Base-by-base conservation (phyloP, 192 early-diverging fungal genomes). In the Coemansia nantahalensis region DNA sequence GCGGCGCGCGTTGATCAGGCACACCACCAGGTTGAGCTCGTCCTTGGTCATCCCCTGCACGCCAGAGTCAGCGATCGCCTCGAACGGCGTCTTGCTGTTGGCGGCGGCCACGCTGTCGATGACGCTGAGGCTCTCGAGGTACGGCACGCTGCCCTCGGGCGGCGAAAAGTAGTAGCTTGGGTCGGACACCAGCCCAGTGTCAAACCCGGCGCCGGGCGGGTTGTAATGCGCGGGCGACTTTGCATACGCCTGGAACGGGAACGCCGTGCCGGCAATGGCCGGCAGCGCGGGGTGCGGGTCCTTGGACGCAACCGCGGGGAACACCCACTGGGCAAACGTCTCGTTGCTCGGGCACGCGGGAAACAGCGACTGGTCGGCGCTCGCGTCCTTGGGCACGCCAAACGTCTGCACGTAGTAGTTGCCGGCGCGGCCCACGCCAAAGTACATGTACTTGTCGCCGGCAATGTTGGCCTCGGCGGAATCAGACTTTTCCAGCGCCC, bases 361-460 rank as follows among this genome's bases (percentile, higher is more conserved):
- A 31, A 53, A 55, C 23, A 67, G 19, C 17, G 50, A 42, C 11
- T 23, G 21, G 40, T 59, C 52, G 12, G 43, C 23, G 4, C 30
- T 23, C 22, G 12, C 19, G n/a, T 48, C 19, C 30, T 38, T 28
- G 39, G 70, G 63, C 13, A n/a, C 26, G 10, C 63, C 70, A 50
- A 74, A 51, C 10, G 50, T 56, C 51, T 74, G 70, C 13, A 74
- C 70, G n/a, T 62, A 74, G 30, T 74, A 74, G 8, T 56, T 50
- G 15, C 54, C 33, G 10, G 49, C 51, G 22, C 51, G 48, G 0
- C 70, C 64, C 1, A 51, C 59, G 12, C 70, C 70, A 45, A 74
- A 74, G 26, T 54, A 59, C 4, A 42, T 17, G 16, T 43, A 39
- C 17, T 37, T 22, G 10, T 48, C 14, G 31, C 35, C 43, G 15